A percentile compares a stretch with the other conserved stretches of the same genome.
Conservation (phyloP, 192 early-diverging fungal species). For the Mortierella hygrophila region DNA sequence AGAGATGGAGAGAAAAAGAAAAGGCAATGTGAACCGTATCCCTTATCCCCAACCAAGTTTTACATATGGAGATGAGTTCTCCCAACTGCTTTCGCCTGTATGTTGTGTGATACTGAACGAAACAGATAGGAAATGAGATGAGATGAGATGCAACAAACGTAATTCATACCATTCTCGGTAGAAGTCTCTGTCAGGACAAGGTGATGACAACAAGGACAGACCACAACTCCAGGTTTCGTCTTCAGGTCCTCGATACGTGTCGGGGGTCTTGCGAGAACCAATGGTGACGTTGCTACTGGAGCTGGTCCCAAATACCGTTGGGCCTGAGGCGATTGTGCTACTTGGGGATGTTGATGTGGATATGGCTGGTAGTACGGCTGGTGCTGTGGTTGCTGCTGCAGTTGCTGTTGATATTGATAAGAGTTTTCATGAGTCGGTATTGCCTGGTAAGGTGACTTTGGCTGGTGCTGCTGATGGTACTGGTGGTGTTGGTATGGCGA, state of each 20-base stretch:
- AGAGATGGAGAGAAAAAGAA: not conserved
- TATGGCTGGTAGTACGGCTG: not conserved
- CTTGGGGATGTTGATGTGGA: not conserved
- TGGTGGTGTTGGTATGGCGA: not conserved
- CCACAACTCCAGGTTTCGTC: constrained; percentile 1
- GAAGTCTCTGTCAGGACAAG: constrained; percentile 14
- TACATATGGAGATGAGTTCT: not conserved
- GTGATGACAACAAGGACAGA: constrained; percentile 14
- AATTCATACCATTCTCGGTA: constrained; percentile 14
- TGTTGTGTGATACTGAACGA: not conserved
- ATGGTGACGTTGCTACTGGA: not conserved
- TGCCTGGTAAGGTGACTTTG: not conserved
- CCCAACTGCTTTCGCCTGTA: no score
- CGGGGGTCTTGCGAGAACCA: constrained; percentile 3
- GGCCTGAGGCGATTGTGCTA: not conserved
- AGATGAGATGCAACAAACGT: not conserved
- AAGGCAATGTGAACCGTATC: not conserved
- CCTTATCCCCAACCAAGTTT: not conserved
- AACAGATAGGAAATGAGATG: not conserved
- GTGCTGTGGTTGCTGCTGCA: no score
- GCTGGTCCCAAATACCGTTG: not conserved
- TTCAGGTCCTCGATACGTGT: constrained; percentile 10
- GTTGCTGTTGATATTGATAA: not conserved
- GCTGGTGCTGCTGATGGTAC: not conserved
- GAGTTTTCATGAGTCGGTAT: not conserved